These are phyloP conservation scores for Volvox reticuliferus DNA, from an alignment of 139 green algal genomes.

Conservation along the genomic window DNA sequence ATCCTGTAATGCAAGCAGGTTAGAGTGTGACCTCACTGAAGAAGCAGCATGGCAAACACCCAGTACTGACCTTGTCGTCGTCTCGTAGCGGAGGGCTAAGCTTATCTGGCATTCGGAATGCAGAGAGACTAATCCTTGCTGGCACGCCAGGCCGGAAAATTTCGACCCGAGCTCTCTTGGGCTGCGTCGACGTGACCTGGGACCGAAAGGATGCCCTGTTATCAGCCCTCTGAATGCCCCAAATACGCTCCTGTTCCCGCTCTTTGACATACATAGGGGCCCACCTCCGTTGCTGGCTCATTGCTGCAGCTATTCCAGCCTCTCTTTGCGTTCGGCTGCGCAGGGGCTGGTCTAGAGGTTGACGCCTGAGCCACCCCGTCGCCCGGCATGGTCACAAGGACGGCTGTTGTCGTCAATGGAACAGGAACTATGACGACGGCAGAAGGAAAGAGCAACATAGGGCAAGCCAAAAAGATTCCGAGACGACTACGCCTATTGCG, in stretches of 20 bases:
- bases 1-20: conserved; percentile 66
- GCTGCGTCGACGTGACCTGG: conserved; percentile 18
- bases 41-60: too few relatives aligned
- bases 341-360: background rate
- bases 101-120: conserved; percentile 67
- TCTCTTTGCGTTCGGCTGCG: conserved; percentile 3
- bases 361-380: background rate
- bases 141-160: conserved; percentile 67
- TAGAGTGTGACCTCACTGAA: background rate
- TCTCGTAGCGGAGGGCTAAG: conserved; percentile 66
- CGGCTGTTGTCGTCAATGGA: background rate
- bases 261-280: background rate
- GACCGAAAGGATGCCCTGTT: background rate
- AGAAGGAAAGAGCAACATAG: conserved; percentile 7
- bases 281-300: conserved; percentile 2
- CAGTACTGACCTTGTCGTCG: conserved; percentile 69
- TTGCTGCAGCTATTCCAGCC: conserved; percentile 30
- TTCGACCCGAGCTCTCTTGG: conserved; percentile 26
- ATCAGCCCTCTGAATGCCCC: background rate
- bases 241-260: background rate
- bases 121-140: conserved; percentile 51
- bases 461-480: conserved; percentile 2
- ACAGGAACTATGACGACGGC: conserved; percentile 5
- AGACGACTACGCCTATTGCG: background rate
- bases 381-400: background rate